Evolutionary conservation across 768 basidiomycete genomes (phyloP), one percentile per base, ranked within the genome.

Genomic region (Boletus huronensis): DNA sequence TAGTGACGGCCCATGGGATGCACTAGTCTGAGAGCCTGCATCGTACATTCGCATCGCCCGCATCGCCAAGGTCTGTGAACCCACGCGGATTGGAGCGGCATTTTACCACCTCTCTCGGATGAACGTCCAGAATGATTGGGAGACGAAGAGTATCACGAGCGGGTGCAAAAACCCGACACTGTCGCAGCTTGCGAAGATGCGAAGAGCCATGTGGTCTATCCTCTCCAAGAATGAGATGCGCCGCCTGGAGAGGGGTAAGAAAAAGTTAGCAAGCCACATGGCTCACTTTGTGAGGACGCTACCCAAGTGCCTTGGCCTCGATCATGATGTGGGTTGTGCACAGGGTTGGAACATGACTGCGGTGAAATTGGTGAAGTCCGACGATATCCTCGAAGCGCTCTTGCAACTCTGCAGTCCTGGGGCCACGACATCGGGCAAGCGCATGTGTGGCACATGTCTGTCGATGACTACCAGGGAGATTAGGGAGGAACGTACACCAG

Each of bases 141-240:
- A 49, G 11, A 50, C 2, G 6, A 25, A 39, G n/a, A 17, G 25
- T 11, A 32, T 13, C 19, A 6, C 3, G n/a, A 32, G 14, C 6
- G 9, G 9, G 23, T 6, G 0, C n/a, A 17, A 11, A 16, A 36
- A 45, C 23, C 28, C 35, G n/a, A 53, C 35, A 10, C n/a, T 29
- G 0, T 19, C 35, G 2, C 43, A 45, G 21, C 50, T 55, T 23
- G 42, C 29, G 2, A 28, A 34, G 43, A 34, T 40, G 17, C 50
- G 14, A 26, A 35, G 50, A 10, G 32, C 42, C 14, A 45, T 53
- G 42, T 55, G 50, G 50, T 55, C 54, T 31, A 25, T 44, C n/a
- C 42, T 54, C 26, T 28, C 49, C 31, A 13, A 53, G 35, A 23
- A 44, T 3, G 54, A 53, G 28, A 9, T 16, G 21, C 13, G 11